Evolutionary conservation across 345 rosid species (phyloP), one percentile per base, ranked within the genome.

Genomic region (Ricinus communis): DNA sequence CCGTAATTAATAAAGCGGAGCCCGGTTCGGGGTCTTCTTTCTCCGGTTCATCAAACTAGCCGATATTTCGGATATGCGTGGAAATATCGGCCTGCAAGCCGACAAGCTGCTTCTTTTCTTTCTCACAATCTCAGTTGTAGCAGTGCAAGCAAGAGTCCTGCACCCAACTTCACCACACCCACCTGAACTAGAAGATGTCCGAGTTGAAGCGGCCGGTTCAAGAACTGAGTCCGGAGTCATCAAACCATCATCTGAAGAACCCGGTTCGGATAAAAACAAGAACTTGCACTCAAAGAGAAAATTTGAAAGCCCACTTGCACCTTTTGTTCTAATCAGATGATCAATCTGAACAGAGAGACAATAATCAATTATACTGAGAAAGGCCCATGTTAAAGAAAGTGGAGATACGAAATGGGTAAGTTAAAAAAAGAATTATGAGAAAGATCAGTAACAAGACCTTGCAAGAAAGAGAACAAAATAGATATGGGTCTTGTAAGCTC

Each of bases 391-490:
- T 36, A 62, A 24, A 36, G 22, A 49, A 62, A 4, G 1, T 8
- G 5, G 28, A 55, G 27, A 70, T 46, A 2, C 53, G 30, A 58
- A 65, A 2, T 60, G 73, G 77, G 71, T 75, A 72, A 50, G 71
- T 56, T 65, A 77, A 15, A 10, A 82, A 77, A 15, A 10, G 83
- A 79, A 66, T 76, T 71, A 63, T 19, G 6, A n/a, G 45, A 75
- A 66, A 80, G 70, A 24, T n/a, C 67, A 21, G 78, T 61, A 22
- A 8, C n/a, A 27, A 56, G 24, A 90, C 98, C 98, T 93, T 93
- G 97, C 98, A 93, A 25, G 86, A 89, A 76, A 93, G 87, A 51
- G 90, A 93, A 74, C 98, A 93, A 81, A 89, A 91, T 68, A 76
- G 76, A 71, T 81, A 91, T 4, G 90, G 86, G 19, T 87, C 88